Evolutionary conservation across 345 rosid genomes (phyloP), one percentile per base, ranked within the genome.

Genomic region (Alliaria petiolata): DNA sequence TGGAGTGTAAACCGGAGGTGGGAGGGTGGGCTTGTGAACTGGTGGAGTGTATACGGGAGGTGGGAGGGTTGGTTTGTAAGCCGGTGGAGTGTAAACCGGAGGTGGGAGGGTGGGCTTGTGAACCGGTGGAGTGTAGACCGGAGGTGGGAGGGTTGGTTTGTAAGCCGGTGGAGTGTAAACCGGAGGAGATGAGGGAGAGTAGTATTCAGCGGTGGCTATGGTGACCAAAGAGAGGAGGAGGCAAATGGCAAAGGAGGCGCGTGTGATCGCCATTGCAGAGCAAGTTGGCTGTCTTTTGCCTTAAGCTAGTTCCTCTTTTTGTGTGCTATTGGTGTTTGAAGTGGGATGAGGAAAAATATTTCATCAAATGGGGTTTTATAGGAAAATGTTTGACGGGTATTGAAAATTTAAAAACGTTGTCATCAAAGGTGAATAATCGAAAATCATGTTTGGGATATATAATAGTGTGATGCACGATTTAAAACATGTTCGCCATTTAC

Each of bases 381-480:
- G 31, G 78, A 39, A 74, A 65, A 66, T n/a, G 19, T 35, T 4
- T 17, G 5, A n/a, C 1, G 31, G 11, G 44, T 50, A 20, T 0
- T n/a, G 4, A 30, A 14, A 52, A 22, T 25, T 22, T 14, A 6
- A 45, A 72, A 22, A 46, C 26, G 38, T 46, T 65, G 54, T 73
- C 51, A 46, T 39, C 3, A 19, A 8, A 58, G n/a, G n/a, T n/a
- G n/a, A n/a, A 1, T 50, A 11, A 58, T 40, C 10, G 42, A 33
- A 20, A 30, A 49, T 38, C 66, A 31, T 39, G 56, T 40, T 58
- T 31, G 19, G 8, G 58, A 64, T n/a, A n/a, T n/a, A n/a, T n/a
- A n/a, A n/a, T n/a, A n/a, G n/a, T n/a, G n/a, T n/a, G n/a, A n/a
- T 22, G 39, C 78, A 67, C 78, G 78, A 66, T 74, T 72, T 51